Evolutionary conservation across 768 basidiomycete genomes (phyloP), one percentile per base, ranked within the genome.

Genomic region (Panellus pusillus): DNA sequence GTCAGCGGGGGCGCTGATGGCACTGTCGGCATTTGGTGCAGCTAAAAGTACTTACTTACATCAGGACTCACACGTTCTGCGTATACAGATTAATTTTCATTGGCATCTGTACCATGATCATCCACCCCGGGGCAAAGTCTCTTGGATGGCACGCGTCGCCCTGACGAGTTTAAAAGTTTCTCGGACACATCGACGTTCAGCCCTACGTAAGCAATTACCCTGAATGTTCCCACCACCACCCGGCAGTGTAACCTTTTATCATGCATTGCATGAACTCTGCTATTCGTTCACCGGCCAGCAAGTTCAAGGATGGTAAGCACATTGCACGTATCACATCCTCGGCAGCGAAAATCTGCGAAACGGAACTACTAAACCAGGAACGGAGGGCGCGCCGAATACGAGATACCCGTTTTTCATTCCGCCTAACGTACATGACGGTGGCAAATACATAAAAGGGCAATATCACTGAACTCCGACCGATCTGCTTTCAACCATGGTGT

Each of bases 1-100:
- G 78, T 94, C 54, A 93, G 89, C 63, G 86, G 88, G 35, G 97
- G 94, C 20, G 93, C 97, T 35, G 97, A 99, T 71, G 95, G 97
- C 37, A 81, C 81, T 56, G 86, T 89, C 41, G 72, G 83, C 50
- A 81, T 98, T 50, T 99, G 96, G 97, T 91, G 84, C 76, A 89
- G 85, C 73, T 91, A 66, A 71, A 47, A 45, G 38, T 49, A 52
- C 37, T 29, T 27, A 48, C 38, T 40, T 55, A 12, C 32, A 29
- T 45, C 14, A 24, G 24, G 24, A 24, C 24, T 24, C 24, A 24
- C 24, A 2, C 24, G 24, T 24, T 24, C 24, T 24, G 24, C 24
- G 24, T 24, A 24, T 6, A 24, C 19, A 27, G 37, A 39, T 15
- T 40, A 42, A 20, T 43, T 15, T 50, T 24, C 39, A n/a, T 17